Conservation (phyloP, 2,329 filamentous ascomycete species). For the Alternaria sp. region DNA sequence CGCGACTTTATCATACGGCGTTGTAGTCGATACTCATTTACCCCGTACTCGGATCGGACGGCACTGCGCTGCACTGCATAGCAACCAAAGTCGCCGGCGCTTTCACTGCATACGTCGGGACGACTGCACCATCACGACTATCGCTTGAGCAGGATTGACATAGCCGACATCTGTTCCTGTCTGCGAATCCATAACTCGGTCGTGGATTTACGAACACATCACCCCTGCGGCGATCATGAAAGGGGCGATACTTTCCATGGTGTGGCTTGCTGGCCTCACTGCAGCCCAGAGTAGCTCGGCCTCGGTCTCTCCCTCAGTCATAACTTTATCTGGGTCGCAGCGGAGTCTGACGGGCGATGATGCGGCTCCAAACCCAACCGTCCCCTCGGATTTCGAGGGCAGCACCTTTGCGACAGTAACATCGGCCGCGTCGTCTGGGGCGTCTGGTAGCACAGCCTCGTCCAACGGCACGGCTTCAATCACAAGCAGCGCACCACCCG, state of each 20-base stretch:
- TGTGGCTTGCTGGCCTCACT: conserved; percentile 34
- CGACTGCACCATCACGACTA: neutral
- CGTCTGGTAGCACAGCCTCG: conserved; percentile 20
- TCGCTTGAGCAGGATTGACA: neutral
- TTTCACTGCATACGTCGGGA: neutral
- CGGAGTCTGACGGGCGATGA: conserved; percentile 24
- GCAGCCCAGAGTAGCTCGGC: conserved; percentile 32
- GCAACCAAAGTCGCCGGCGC: neutral
- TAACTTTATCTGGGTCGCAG: conserved; percentile 32
- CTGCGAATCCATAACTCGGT: neutral
- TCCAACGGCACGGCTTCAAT: conserved; percentile 26
- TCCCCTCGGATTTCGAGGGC: conserved; percentile 37
- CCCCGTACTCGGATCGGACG: conserved; percentile 1
- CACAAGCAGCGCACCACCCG: conserved; percentile 21
- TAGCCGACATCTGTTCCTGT: neutral
- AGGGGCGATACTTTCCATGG: conserved; percentile 21
- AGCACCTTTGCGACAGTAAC: conserved; percentile 32
- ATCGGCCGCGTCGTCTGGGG: conserved; percentile 14
- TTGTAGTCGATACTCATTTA: neutral
- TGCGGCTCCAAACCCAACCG: conserved; percentile 31
- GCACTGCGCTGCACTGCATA: neutral
- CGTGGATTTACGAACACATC: neutral
- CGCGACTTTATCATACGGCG: neutral
- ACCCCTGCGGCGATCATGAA: conserved; percentile 28
- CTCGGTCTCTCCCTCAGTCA: conserved; percentile 27